Evolutionary conservation across 768 basidiomycete species (phyloP).

Genomic region (Pleurotus sapidus): DNA sequence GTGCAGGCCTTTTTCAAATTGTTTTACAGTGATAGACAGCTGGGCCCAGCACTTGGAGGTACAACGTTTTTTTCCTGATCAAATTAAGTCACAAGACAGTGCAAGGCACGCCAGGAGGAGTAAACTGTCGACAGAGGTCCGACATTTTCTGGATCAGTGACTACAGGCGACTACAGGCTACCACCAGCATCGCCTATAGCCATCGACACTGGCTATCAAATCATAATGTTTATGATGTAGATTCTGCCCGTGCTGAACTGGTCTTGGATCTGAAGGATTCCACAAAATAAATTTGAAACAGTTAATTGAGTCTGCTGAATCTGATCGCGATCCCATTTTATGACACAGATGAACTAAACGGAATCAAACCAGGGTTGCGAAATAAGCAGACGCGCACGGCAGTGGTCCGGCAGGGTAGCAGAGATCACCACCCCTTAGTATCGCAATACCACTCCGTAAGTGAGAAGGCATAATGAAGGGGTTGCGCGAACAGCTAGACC

Average conservation of each 20-base stretch:
- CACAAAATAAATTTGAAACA: constrained; percentile 5
- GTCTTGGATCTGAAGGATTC: not conserved
- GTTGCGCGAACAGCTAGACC: constrained; percentile 7
- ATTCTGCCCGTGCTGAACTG: not conserved
- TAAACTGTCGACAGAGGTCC: not conserved
- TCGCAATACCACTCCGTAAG: not conserved
- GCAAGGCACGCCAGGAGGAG: constrained; percentile 8
- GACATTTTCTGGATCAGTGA: not conserved
- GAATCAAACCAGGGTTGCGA: constrained; percentile 9
- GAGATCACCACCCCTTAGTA: constrained; percentile 7
- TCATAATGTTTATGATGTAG: not conserved
- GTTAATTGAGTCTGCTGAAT: constrained; percentile 4
- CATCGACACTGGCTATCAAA: not conserved
- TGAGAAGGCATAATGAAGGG: constrained; percentile 8
- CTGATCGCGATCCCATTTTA: constrained; percentile 8
- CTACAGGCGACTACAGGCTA: not conserved
- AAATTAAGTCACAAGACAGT: constrained; percentile 8
- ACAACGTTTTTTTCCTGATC: constrained; percentile 4
- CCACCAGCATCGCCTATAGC: not conserved
- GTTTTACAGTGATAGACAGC: constrained; percentile 8
- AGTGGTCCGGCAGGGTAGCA: constrained; percentile 8
- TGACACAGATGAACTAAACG: constrained; percentile 9
- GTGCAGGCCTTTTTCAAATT: constrained; percentile 5
- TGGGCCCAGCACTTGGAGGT: constrained; percentile 6
- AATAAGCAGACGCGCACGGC: constrained; percentile 6